Percentiles rank a stretch among this genome's conserved stretches.
phyloP scores from a whole-genome alignment of 768 basidiomycete species.

The Mycena venus region DNA sequence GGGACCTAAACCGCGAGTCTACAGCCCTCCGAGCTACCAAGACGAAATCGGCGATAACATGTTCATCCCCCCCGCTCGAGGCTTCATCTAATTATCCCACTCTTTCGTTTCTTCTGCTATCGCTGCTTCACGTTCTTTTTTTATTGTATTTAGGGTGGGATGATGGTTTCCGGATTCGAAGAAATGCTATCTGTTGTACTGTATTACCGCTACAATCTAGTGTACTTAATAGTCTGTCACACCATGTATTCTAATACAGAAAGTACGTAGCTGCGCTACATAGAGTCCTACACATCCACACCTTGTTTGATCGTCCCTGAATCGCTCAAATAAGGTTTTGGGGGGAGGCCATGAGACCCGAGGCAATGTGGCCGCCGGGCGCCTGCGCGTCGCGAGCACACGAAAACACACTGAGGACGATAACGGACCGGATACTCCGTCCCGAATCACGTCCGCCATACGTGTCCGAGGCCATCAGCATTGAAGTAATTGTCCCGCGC shows the following conservation, averaged over 20 bases:
- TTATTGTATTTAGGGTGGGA: too few relatives aligned
- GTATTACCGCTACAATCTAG: not conserved
- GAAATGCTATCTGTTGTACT: constrained; percentile 11
- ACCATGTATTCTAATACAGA: constrained; percentile 8
- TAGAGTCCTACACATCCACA: not conserved
- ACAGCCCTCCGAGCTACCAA: constrained; percentile 31
- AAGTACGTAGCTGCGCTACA: constrained; percentile 11
- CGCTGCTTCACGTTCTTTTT: not conserved
- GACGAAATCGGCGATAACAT: constrained; percentile 27
- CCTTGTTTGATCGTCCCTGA: not conserved
- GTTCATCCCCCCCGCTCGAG: constrained; percentile 20
- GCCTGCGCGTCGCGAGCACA: not conserved
- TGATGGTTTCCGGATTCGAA: not conserved
- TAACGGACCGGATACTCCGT: not conserved
- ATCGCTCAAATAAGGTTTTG: not conserved
- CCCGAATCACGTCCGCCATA: constrained; percentile 25
- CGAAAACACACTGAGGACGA: not conserved
- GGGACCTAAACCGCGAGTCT: constrained; percentile 30
- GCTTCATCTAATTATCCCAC: constrained; percentile 12
- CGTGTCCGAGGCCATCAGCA: constrained; percentile 26
- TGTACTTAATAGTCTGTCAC: constrained; percentile 19
- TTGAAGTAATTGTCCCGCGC: constrained; percentile 29
- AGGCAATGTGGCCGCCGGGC: not conserved
- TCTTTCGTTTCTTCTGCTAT: not conserved
- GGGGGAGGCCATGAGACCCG: not conserved